phyloP scores from a whole-genome alignment of 2,329 filamentous ascomycete genomes.

The Dryadomyces sulphureus region DNA sequence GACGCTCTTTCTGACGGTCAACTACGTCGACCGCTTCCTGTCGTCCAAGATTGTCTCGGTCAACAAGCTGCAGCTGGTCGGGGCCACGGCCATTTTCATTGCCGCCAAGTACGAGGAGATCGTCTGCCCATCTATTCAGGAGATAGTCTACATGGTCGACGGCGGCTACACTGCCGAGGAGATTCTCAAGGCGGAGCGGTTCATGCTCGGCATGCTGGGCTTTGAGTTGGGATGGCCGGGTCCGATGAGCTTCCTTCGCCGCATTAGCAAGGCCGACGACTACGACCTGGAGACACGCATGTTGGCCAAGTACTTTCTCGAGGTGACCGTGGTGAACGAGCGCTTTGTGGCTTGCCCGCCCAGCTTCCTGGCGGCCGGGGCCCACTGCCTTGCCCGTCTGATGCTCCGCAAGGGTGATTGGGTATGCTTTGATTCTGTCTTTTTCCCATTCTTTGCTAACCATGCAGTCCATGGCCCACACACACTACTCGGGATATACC shows the following conservation, averaged over 20 bases:
- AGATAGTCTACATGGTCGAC: slow-evolving; percentile 98
- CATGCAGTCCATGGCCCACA: slow-evolving; percentile 58
- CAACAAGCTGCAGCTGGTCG: slow-evolving; percentile 88
- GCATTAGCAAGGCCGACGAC: slow-evolving; percentile 96
- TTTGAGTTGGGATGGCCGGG: slow-evolving; percentile 98
- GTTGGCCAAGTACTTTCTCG: slow-evolving; percentile 92
- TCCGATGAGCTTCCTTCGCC: slow-evolving; percentile 92
- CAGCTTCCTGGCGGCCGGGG: slow-evolving; percentile 80
- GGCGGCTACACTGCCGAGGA: slow-evolving; percentile 78
- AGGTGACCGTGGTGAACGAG: slow-evolving; percentile 95
- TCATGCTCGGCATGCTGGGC: slow-evolving; percentile 93
- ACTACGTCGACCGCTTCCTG: slow-evolving; percentile 94
- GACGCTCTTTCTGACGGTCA: slow-evolving; percentile 86
- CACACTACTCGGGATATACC: slow-evolving; percentile 90
- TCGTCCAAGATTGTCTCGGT: slow-evolving; percentile 90
- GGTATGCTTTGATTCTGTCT: slow-evolving; percentile 35
- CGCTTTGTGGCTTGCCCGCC: slow-evolving; percentile 84
- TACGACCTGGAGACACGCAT: slow-evolving; percentile 94
- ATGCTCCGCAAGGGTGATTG: slow-evolving; percentile 87
- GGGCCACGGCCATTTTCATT: slow-evolving; percentile 87
- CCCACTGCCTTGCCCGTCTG: slow-evolving; percentile 79
- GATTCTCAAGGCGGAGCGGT: slow-evolving; percentile 91
- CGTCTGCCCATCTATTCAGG: slow-evolving; percentile 85
- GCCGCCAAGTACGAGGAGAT: slow-evolving; percentile 99
- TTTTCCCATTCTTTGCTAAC: neutral